Evolutionary conservation across 2,329 filamentous ascomycete genomes (phyloP).

Genomic region (Paramyrothecium sp.): DNA sequence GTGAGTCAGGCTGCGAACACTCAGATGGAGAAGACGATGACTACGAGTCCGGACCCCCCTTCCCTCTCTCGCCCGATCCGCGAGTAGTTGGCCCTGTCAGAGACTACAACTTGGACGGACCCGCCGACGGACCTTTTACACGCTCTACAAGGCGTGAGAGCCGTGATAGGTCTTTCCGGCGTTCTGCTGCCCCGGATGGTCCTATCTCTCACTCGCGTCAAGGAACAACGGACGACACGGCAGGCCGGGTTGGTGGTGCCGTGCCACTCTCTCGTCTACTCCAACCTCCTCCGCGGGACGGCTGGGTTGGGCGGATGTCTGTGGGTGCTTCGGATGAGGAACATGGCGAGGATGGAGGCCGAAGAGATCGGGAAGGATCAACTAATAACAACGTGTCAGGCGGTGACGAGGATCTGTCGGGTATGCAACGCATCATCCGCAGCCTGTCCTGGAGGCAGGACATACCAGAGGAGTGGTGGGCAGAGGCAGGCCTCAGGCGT

Average conservation of each 20-base stretch:
- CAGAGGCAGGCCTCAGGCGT: conserved; percentile 64
- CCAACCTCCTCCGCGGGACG: conserved; percentile 8
- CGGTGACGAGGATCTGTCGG: conserved; percentile 44
- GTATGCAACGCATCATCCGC: conserved; percentile 72
- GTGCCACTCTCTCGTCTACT: conserved; percentile 1
- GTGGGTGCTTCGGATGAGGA: conserved; percentile 24
- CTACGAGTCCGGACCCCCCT: conserved; percentile 24
- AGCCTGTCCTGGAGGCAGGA: conserved; percentile 69
- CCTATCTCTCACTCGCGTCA: neutral
- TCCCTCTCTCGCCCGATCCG: neutral
- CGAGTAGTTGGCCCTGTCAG: conserved; percentile 15
- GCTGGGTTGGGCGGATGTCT: conserved; percentile 23
- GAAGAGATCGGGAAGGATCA: conserved; percentile 17
- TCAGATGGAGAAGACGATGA: conserved; percentile 55
- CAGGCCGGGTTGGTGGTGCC: neutral
- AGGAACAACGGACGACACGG: neutral
- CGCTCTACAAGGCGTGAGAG: neutral
- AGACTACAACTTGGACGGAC: conserved; percentile 12
- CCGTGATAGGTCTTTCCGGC: neutral
- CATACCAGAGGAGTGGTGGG: conserved; percentile 83
- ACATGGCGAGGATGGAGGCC: conserved; percentile 13
- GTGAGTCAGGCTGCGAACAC: conserved; percentile 53
- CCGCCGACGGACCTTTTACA: conserved; percentile 6
- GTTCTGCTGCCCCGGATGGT: neutral
- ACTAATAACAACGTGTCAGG: conserved; percentile 13